Conservation (phyloP, 164 flowering plant genomes). For the Magnolia changhungtana region DNA sequence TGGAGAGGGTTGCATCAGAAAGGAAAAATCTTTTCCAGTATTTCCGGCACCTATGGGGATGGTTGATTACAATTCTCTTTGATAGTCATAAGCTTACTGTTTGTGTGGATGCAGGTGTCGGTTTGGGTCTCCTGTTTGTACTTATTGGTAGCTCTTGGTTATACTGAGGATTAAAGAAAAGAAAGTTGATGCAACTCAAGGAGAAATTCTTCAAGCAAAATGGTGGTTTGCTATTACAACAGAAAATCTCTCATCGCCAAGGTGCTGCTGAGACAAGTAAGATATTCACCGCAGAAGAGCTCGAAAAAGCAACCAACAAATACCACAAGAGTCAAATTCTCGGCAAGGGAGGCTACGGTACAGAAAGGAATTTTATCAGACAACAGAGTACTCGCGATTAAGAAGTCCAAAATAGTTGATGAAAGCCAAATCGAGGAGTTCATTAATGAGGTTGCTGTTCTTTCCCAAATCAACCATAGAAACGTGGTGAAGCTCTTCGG, state of each 20-base stretch:
- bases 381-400: conserved; percentile 31
- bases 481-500: conserved; percentile 41
- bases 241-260: neutral
- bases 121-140: neutral
- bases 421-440: conserved; percentile 34
- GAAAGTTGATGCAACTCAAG: neutral
- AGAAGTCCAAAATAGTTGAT: conserved; percentile 38
- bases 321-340: neutral
- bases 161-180: conserved; percentile 4
- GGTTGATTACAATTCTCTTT: no score
- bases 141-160: conserved; percentile 2
- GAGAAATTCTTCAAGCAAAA: conserved; percentile 5
- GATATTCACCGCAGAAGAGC: conserved; percentile 9
- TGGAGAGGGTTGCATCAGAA: neutral
- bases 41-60: neutral
- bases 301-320: conserved; percentile 2
- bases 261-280: neutral
- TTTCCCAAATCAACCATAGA: conserved; percentile 42
- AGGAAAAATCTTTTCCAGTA: neutral
- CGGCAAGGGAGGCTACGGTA: conserved; percentile 8
- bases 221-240: conserved; percentile 5
- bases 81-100: no score
- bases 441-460: conserved; percentile 38
- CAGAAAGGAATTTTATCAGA: conserved; percentile 23
- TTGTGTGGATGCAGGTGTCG: neutral